These are phyloP conservation scores for Linnemannia schmuckeri DNA, from an alignment of 192 early-diverging fungal species.

Conservation along the genomic window DNA sequence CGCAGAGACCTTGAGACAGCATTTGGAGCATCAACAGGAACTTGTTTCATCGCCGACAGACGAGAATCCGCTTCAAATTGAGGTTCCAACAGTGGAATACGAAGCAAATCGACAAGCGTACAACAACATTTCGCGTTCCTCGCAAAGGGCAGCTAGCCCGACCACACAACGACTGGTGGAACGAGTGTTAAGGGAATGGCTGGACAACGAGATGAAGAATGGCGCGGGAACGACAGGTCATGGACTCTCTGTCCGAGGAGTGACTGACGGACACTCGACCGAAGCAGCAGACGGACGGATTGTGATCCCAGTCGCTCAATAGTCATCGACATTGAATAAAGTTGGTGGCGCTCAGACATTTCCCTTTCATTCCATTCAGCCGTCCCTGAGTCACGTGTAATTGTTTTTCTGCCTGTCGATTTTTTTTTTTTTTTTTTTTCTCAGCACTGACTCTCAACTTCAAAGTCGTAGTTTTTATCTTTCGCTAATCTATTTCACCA, in stretches of 20 bases:
- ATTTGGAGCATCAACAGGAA: neutral
- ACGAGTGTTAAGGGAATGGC: slow-evolving; percentile 64
- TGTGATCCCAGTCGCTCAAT: slow-evolving; percentile 10
- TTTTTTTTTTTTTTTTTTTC: slow-evolving; percentile 23
- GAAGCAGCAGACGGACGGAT: neutral
- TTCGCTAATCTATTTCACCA: neutral
- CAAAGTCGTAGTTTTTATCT: neutral
- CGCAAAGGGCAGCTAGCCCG: slow-evolving; percentile 54
- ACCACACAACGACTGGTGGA: slow-evolving; percentile 63
- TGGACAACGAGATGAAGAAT: slow-evolving; percentile 51
- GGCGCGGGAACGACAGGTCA: slow-evolving; percentile 26
- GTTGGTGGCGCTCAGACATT: neutral
- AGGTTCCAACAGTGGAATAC: neutral
- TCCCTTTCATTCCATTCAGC: neutral
- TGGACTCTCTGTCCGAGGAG: slow-evolving; percentile 32
- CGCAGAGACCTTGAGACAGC: neutral
- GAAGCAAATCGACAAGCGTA: neutral
- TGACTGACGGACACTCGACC: slow-evolving; percentile 20
- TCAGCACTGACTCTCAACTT: neutral
- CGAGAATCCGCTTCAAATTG: neutral
- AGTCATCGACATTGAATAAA: neutral
- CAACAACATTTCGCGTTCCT: neutral
- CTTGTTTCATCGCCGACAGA: neutral
- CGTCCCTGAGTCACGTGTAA: slow-evolving; percentile 18
- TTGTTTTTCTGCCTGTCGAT: slow-evolving; percentile 14